Percentiles rank a stretch among this genome's conserved stretches.
These are phyloP conservation scores for Penstemon eatonii DNA, from an alignment of 257 asterid species.

Conservation along the genomic window DNA sequence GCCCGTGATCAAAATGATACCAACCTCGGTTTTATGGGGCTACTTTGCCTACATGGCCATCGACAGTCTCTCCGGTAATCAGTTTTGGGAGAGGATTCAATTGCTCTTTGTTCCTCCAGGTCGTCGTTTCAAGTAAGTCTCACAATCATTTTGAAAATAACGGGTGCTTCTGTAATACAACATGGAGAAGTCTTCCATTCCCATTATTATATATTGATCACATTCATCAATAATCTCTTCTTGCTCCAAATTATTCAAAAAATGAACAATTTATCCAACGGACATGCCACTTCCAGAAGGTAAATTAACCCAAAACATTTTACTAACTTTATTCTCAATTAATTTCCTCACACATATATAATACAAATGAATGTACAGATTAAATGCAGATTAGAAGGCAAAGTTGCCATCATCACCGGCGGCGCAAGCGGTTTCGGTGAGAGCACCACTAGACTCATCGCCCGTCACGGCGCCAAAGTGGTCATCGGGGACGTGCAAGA, in stretches of 20 bases:
- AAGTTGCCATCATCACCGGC: constrained; percentile 79
- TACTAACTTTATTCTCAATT: too few species aligned
- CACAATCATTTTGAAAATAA: background rate
- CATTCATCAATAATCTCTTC: background rate
- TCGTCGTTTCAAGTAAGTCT: constrained; percentile 87
- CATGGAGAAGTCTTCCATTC: background rate
- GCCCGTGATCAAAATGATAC: constrained; percentile 79
- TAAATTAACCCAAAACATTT: background rate
- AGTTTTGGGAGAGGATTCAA: constrained; percentile 87
- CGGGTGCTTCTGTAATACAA: background rate
- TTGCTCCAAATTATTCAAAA: background rate
- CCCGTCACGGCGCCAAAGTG: constrained; percentile 67
- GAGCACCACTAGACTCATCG: constrained; percentile 60
- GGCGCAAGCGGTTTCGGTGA: constrained; percentile 92
- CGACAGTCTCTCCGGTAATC: constrained; percentile 94
- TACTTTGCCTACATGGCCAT: constrained; percentile 99
- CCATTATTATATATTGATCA: background rate
- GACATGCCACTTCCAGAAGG: constrained; percentile 19
- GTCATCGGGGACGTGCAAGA: constrained; percentile 80
- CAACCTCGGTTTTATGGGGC: constrained; percentile 96
- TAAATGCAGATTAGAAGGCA: constrained; percentile 58
- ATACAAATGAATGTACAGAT: too few species aligned
- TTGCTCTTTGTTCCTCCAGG: constrained; percentile 74
- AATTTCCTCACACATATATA: too few species aligned
- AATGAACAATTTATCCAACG: constrained; percentile 26